Percentiles rank a stretch among this genome's conserved stretches.
Conservation (phyloP, 192 early-diverging fungal species). For the Chytriomyces confervae region DNA sequence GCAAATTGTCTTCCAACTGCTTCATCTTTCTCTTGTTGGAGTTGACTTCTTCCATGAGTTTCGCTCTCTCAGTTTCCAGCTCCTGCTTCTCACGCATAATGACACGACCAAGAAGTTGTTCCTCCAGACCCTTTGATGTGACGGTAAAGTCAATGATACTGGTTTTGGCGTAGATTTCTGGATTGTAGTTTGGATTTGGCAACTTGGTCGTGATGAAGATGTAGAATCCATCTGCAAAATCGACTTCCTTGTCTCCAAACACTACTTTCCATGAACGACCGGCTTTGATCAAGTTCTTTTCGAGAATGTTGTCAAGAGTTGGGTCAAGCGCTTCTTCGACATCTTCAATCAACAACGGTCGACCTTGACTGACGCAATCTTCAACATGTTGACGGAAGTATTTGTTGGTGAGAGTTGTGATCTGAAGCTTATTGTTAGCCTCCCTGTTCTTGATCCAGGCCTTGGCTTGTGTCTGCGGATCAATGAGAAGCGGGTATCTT, state of each 20-base stretch:
- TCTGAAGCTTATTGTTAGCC: slow-evolving; percentile 65
- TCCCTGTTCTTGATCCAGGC: slow-evolving; percentile 71
- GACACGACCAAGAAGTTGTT: slow-evolving; percentile 68
- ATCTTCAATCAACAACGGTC: slow-evolving; percentile 69
- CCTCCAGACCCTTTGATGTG: slow-evolving; percentile 66
- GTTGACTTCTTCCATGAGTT: slow-evolving; percentile 70
- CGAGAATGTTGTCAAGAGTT: slow-evolving; percentile 69
- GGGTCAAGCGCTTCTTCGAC: slow-evolving; percentile 69
- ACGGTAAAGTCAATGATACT: slow-evolving; percentile 72
- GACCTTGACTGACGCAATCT: slow-evolving; percentile 63
- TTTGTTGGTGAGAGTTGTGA: slow-evolving; percentile 60
- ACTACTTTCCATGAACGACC: slow-evolving; percentile 65
- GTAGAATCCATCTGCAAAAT: slow-evolving; percentile 63
- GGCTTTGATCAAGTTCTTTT: slow-evolving; percentile 67
- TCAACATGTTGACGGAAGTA: slow-evolving; percentile 71
- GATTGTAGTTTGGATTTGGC: slow-evolving; percentile 70
- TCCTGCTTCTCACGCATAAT: slow-evolving; percentile 74
- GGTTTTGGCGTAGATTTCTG: slow-evolving; percentile 70
- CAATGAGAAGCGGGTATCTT: slow-evolving; percentile 66
- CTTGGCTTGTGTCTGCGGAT: slow-evolving; percentile 70
- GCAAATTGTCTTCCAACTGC: slow-evolving; percentile 71
- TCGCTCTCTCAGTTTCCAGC: slow-evolving; percentile 68
- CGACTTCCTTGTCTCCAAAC: slow-evolving; percentile 71
- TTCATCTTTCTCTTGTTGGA: slow-evolving; percentile 73
- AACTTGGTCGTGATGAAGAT: slow-evolving; percentile 70